A percentile compares a stretch with the other conserved stretches of the same genome.
phyloP scores from a whole-genome alignment of 139 green algal species.

The Klebsormidium nitens region DNA sequence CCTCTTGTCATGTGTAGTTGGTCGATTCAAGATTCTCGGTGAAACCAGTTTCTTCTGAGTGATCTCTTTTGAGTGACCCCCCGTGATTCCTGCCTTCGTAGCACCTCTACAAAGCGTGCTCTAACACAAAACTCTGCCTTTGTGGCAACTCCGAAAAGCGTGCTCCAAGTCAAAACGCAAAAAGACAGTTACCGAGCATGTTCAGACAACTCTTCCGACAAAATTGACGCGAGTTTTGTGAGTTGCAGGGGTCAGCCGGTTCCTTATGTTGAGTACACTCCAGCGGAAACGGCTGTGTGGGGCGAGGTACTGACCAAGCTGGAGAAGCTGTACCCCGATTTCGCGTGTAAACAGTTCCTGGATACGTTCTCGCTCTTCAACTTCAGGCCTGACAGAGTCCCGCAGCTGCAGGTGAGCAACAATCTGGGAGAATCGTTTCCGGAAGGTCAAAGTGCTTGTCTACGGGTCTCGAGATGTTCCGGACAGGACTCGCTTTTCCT shows the following conservation, averaged over 20 bases:
- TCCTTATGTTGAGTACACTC: conserved; percentile 61
- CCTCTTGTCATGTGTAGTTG: too few species aligned
- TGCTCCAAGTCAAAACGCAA: not conserved
- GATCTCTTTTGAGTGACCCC: not conserved
- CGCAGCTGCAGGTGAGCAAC: conserved; percentile 54
- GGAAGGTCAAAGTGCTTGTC: not conserved
- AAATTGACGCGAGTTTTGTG: too few species aligned
- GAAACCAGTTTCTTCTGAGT: not conserved
- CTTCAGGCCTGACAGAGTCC: conserved; percentile 60
- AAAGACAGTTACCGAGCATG: not conserved
- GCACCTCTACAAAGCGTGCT: too few species aligned
- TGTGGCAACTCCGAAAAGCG: too few species aligned
- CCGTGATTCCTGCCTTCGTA: not conserved
- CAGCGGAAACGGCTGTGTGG: conserved; percentile 69
- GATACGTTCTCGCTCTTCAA: conserved; percentile 51
- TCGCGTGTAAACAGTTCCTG: conserved; percentile 69
- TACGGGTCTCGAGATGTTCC: too few species aligned
- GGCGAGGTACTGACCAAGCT: conserved; percentile 58
- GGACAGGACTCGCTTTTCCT: not conserved
- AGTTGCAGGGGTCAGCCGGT: conserved; percentile 57
- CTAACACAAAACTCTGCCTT: too few species aligned
- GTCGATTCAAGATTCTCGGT: too few species aligned
- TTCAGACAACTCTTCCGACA: conserved; percentile 33
- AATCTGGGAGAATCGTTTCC: not conserved
- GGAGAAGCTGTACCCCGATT: conserved; percentile 53